Conservation (phyloP, 768 basidiomycete species). For the Boletus speciosus region DNA sequence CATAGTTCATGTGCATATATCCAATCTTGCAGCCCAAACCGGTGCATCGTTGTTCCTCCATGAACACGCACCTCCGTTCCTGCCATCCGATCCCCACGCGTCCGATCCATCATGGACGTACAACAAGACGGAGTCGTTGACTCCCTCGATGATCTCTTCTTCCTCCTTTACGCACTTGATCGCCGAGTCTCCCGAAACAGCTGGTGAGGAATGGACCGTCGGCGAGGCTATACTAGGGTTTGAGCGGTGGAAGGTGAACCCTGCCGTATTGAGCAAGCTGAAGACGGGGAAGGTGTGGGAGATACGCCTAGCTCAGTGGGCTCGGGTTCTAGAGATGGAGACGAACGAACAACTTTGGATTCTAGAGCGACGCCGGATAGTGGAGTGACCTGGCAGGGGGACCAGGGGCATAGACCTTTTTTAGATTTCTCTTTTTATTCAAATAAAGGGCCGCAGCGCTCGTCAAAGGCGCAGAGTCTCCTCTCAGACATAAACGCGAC, state of each 20-base stretch:
- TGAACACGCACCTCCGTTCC: constrained; percentile 51
- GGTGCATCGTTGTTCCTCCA: constrained; percentile 89
- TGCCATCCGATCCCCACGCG: constrained; percentile 9
- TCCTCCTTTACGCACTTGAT: constrained; percentile 61
- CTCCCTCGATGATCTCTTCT: constrained; percentile 39
- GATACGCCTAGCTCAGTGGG: constrained; percentile 21
- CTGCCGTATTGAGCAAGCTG: constrained; percentile 12
- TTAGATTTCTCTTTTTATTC: not conserved
- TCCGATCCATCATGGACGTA: constrained; percentile 53
- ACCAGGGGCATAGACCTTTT: not conserved
- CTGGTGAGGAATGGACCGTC: constrained; percentile 38
- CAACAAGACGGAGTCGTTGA: constrained; percentile 76
- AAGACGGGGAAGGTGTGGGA: constrained; percentile 22
- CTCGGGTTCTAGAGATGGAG: constrained; percentile 35
- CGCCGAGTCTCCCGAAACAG: constrained; percentile 39
- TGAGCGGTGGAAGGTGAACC: constrained; percentile 34
- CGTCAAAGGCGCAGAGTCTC: not conserved
- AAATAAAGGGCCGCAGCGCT: not conserved
- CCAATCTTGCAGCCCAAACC: constrained; percentile 82
- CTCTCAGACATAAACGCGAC: not conserved
- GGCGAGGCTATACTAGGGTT: constrained; percentile 47
- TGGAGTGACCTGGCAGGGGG: not conserved
- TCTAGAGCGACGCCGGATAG: constrained; percentile 33
- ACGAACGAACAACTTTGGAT: constrained; percentile 47
- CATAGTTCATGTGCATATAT: constrained; percentile 70